Base-by-base conservation (phyloP, 192 early-diverging fungal genomes). In the Gigaspora rosea region DNA sequence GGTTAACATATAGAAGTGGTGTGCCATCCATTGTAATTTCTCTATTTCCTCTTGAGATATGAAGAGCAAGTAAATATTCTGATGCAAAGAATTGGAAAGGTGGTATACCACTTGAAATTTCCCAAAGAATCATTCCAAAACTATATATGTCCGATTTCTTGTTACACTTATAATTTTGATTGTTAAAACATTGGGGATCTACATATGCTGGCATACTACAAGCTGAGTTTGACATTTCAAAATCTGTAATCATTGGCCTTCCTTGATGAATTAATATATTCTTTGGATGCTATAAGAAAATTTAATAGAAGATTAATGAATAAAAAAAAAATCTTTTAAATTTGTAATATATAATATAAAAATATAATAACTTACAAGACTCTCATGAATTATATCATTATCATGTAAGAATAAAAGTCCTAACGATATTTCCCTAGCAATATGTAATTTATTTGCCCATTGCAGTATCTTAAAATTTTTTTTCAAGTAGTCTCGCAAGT, bases 111-210 rank as follows among this genome's bases (percentile, higher is more conserved):
- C 76, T 70, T 8, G 82, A 80, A 58, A 83, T 51, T 74, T 83
- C 82, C 82, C 82, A 83, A 18, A 83, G 56, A 13, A 83, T 63
- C 0, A 83, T 79, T 13, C 82, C 82, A 47, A 83, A 73, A n/a
- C 77, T 80, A 48, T 83, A 83, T 47, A 83, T 77, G 32, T 83
- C 82, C 2, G 65, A 67, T 20, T 22, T 33, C 27, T 67, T 67
- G 65, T 67, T 33, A 61, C 20, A n/a, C 20, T 3, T 18, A 61
- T 61, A 27, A 5, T 18, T 61, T 61, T 12, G 58, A 27, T 32
- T 27, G 2, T 18, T n/a, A 61, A 61, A n/a, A 27, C 13, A n/a
- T n/a, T 41, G 41, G 7, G 41, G 41, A 41, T 41, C 41, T 41
- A 41, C 2, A 41, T 41, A 41, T 41, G 41, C 8, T 8, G n/a